Evolutionary conservation across 345 rosid species (phyloP).

Genomic region (Brassica rapa): DNA sequence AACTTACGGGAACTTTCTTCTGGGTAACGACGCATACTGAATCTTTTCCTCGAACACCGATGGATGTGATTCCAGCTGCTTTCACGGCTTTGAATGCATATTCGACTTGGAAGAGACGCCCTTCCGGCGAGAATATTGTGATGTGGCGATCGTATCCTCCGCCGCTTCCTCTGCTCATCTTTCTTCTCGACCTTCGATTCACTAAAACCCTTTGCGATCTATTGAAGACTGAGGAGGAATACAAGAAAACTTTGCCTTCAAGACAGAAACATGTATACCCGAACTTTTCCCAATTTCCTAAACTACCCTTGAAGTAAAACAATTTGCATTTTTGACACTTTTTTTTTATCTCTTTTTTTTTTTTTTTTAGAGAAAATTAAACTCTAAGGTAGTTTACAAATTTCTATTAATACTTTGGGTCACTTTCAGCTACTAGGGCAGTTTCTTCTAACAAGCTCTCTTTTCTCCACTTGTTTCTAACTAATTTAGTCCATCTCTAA

Average conservation of each 20-base stretch:
- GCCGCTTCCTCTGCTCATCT: conserved; percentile 88
- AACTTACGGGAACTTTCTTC: conserved; percentile 97
- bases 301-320: not conserved
- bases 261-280: conserved; percentile 24
- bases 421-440: too few relatives aligned
- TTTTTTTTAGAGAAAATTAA: too few relatives aligned
- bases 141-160: conserved; percentile 88
- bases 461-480: too few relatives aligned
- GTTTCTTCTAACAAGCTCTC: too few relatives aligned
- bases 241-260: conserved; percentile 38
- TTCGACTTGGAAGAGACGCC: conserved; percentile 91
- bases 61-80: conserved; percentile 92
- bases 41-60: conserved; percentile 94
- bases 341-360: not conserved
- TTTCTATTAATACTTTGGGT: too few relatives aligned
- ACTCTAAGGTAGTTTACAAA: too few relatives aligned
- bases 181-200: conserved; percentile 19
- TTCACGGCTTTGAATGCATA: conserved; percentile 98
- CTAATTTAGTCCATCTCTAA: too few relatives aligned
- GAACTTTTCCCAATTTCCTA: not conserved
- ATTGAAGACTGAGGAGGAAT: not conserved
- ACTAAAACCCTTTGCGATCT: conserved; percentile 16
- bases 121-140: conserved; percentile 88
- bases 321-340: not conserved
- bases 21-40: conserved; percentile 96